These are phyloP conservation scores for Geoglossum cookeanum DNA, from an alignment of 2,329 filamentous ascomycete species.

Conservation along the genomic window DNA sequence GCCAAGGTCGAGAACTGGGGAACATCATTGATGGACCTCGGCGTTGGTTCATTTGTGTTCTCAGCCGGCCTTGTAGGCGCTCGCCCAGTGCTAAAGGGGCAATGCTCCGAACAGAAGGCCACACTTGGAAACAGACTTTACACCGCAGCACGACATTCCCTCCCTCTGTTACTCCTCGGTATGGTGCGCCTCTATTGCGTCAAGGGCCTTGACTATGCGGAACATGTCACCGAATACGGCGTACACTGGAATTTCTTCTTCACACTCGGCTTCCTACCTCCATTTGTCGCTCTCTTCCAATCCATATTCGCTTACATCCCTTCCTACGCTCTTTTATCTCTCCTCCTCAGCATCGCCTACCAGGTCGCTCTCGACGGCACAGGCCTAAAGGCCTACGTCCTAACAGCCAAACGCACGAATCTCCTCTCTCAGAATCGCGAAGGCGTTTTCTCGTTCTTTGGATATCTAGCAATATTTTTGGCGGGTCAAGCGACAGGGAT, in stretches of 20 bases:
- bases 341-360: constrained; percentile 50
- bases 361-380: constrained; percentile 60
- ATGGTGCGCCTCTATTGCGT: constrained; percentile 68
- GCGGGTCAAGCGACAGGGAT: constrained; percentile 71
- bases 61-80: constrained; percentile 82
- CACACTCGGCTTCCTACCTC: constrained; percentile 72
- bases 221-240: constrained; percentile 93
- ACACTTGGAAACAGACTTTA: constrained; percentile 39
- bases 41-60: constrained; percentile 95
- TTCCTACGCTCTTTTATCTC: constrained; percentile 56
- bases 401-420: constrained; percentile 60
- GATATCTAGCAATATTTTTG: constrained; percentile 89
- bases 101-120: constrained; percentile 29
- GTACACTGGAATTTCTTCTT: constrained; percentile 99
- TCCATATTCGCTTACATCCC: constrained; percentile 49
- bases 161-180: constrained; percentile 67
- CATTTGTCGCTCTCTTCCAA: constrained; percentile 72
- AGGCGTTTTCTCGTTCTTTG: constrained; percentile 84
- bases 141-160: constrained; percentile 54
- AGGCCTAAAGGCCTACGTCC: constrained; percentile 59
- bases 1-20: constrained; percentile 99
- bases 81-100: constrained; percentile 55
- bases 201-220: constrained; percentile 87
- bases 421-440: constrained; percentile 82
- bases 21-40: constrained; percentile 95